phyloP scores from a whole-genome alignment of 2,329 filamentous ascomycete genomes.

The Tolypocladium capitatum region DNA sequence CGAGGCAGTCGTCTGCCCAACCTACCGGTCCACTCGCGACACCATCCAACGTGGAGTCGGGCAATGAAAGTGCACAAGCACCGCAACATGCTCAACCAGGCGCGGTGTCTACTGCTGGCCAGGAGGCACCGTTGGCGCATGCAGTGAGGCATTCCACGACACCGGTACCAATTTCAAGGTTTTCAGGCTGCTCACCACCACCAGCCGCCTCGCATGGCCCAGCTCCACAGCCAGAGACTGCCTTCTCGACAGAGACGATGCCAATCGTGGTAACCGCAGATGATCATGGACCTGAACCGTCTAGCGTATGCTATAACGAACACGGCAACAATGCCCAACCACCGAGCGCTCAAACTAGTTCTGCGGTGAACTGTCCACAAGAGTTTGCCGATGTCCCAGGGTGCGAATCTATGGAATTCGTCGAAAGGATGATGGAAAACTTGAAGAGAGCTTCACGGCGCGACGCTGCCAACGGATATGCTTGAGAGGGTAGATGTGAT shows the following conservation, averaged over 20 bases:
- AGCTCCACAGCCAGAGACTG: neutral
- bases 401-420: constrained; percentile 31
- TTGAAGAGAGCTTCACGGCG: constrained; percentile 26
- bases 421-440: constrained; percentile 40
- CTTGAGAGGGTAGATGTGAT: neutral
- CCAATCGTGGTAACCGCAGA: neutral
- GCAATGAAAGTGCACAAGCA: neutral
- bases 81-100: neutral
- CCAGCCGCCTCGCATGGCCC: neutral
- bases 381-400: constrained; percentile 29
- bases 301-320: neutral
- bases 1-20: neutral
- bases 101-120: neutral
- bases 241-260: neutral
- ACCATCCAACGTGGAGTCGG: neutral
- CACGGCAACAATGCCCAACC: neutral
- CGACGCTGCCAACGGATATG: neutral
- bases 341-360: neutral
- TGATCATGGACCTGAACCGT: neutral
- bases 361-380: constrained; percentile 7
- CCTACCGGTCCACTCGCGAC: neutral
- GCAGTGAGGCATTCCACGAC: constrained; percentile 12
- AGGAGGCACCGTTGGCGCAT: neutral
- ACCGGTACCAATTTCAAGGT: constrained; percentile 18
- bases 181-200: constrained; percentile 6